Conservation (phyloP, 352 stramenopile species). For the Pythium vanterpoolii region DNA sequence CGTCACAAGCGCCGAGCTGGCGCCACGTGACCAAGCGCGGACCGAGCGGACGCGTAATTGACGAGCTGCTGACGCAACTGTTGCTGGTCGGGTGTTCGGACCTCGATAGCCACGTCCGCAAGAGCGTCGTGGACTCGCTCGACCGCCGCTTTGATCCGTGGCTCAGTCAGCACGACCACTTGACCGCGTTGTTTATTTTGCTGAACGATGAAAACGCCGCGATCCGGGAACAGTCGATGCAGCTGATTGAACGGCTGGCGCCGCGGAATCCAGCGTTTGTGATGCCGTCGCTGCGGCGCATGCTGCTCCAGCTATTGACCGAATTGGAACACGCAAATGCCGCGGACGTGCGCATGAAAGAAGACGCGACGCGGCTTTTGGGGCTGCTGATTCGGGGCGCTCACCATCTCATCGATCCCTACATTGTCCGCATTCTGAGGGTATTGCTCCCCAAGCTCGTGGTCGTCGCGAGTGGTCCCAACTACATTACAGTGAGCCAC, state of each 20-base stretch:
- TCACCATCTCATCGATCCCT: constrained; percentile 87
- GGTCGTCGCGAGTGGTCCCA: constrained; percentile 30
- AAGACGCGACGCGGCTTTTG: constrained; percentile 88
- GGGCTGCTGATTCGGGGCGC: constrained; percentile 75
- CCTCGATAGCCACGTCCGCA: constrained; percentile 85
- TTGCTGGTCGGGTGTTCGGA: constrained; percentile 93
- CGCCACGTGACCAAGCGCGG: constrained; percentile 71
- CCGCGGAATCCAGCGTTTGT: constrained; percentile 95
- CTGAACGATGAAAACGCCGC: constrained; percentile 91
- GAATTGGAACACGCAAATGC: constrained; percentile 90
- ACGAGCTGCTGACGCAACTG: constrained; percentile 92
- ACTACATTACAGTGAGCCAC: constrained; percentile 21
- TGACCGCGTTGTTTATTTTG: constrained; percentile 93
- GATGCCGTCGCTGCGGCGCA: constrained; percentile 91
- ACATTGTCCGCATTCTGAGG: constrained; percentile 70
- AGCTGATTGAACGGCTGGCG: constrained; percentile 93
- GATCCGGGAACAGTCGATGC: constrained; percentile 91
- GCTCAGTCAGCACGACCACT: constrained; percentile 90
- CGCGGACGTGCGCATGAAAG: constrained; percentile 77
- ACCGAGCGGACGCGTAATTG: constrained; percentile 87
- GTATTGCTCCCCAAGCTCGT: constrained; percentile 87
- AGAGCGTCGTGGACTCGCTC: constrained; percentile 92
- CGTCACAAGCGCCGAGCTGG: constrained; percentile 30
- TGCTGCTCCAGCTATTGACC: constrained; percentile 94
- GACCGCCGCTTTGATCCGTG: constrained; percentile 92